A percentile compares a stretch with the other conserved stretches of the same genome.
Evolutionary conservation across 768 basidiomycete species (phyloP).

Genomic region (Lentinus brumalis): DNA sequence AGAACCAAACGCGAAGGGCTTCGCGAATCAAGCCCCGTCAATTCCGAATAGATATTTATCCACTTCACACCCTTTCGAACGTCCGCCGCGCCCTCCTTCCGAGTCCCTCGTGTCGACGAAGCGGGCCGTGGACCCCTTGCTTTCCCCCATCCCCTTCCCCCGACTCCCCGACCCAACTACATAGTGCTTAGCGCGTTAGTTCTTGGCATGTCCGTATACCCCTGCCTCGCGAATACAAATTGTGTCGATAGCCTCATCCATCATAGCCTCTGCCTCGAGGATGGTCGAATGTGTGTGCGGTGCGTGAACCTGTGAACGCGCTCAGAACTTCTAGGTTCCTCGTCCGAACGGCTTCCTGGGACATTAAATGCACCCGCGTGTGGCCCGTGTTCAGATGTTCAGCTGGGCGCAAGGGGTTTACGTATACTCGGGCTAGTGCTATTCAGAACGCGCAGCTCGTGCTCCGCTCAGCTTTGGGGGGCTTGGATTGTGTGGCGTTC

Average conservation of each 20-base stretch:
- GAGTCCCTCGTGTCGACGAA: background rate
- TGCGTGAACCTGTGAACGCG: background rate
- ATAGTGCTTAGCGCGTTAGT: background rate
- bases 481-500: too few species aligned
- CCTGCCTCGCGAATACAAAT: too few species aligned
- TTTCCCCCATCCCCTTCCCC: background rate
- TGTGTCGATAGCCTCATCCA: too few species aligned
- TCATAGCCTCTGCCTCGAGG: too few species aligned
- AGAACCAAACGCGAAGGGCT: conserved; percentile 46
- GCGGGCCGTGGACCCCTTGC: background rate
- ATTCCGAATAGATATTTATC: conserved; percentile 31
- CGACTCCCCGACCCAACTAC: background rate
- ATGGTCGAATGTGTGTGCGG: too few species aligned
- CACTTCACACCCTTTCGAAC: conserved; percentile 3
- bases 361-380: background rate
- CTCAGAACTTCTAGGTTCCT: background rate
- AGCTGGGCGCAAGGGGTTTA: too few species aligned
- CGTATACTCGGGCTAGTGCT: background rate
- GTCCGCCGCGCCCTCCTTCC: background rate
- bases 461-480: too few species aligned
- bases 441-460: too few species aligned
- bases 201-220: background rate
- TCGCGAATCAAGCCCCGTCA: conserved; percentile 49
- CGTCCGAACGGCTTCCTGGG: background rate
- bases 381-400: background rate